These are phyloP conservation scores for Pseudozyma flocculosa DNA, from an alignment of 1,284 basidiomycete genomes.

Conservation along the genomic window DNA sequence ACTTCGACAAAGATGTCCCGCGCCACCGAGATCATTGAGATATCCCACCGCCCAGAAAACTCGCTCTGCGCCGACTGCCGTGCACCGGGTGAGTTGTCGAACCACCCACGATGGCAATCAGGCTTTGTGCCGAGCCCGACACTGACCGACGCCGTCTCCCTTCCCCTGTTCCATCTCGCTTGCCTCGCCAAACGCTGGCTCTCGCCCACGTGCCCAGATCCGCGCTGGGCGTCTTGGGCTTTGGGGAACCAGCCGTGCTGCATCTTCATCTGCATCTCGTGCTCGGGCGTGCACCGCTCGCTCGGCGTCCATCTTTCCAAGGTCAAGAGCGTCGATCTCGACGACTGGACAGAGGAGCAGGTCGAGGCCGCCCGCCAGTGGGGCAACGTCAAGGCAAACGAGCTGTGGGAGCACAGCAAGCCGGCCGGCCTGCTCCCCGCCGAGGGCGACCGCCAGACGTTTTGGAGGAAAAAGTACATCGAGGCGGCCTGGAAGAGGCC, in stretches of 20 bases:
- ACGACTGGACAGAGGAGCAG: conserved; percentile 57
- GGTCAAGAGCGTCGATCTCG: conserved; percentile 62
- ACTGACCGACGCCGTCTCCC: no score
- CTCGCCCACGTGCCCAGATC: no score
- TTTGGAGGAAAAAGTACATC: conserved; percentile 40
- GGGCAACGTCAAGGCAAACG: conserved; percentile 41
- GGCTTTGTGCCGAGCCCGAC: no score
- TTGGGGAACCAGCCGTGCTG: conserved; percentile 55
- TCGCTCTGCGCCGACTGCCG: conserved; percentile 61
- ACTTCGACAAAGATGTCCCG: conserved; percentile 24
- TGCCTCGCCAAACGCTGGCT: no score
- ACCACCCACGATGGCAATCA: no score
- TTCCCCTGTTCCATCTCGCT: no score
- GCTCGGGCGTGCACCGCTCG: conserved; percentile 62
- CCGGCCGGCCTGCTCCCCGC: conserved; percentile 13
- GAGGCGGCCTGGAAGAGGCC: conserved; percentile 25
- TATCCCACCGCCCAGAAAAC: conserved; percentile 59
- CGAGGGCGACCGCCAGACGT: conserved; percentile 13
- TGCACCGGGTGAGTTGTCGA: no score
- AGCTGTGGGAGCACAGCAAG: conserved; percentile 33
- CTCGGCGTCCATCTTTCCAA: conserved; percentile 63
- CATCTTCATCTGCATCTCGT: conserved; percentile 63
- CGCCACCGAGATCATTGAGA: conserved; percentile 49
- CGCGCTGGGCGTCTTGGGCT: conserved; percentile 59
- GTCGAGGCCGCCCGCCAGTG: conserved; percentile 36